These are phyloP conservation scores for Volvox carteri DNA, from an alignment of 163 green algal species.

Conservation along the genomic window DNA sequence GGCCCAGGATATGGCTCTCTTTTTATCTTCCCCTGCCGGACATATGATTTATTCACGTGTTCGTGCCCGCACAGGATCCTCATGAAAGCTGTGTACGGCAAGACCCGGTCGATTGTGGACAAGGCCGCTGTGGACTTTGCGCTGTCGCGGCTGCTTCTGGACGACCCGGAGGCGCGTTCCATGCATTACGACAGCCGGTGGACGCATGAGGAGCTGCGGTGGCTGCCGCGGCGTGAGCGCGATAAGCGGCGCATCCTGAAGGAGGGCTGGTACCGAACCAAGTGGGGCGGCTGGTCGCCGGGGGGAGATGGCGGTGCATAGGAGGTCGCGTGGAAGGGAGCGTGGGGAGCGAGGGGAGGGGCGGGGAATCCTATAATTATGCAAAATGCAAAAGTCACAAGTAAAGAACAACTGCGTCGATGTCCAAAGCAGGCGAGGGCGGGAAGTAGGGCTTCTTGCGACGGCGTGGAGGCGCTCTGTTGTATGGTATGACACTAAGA, in stretches of 20 bases:
- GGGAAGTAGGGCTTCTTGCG: too few species aligned
- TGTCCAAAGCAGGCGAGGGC: too few species aligned
- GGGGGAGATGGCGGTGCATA: background rate
- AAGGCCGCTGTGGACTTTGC: conserved; percentile 76
- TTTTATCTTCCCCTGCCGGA: too few species aligned
- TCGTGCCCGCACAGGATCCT: conserved; percentile 2
- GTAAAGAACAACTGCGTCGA: too few species aligned
- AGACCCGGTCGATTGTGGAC: conserved; percentile 68
- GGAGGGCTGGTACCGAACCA: conserved; percentile 66
- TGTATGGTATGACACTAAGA: too few species aligned
- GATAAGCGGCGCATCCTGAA: conserved; percentile 76
- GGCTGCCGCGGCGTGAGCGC: conserved; percentile 71
- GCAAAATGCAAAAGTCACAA: too few species aligned
- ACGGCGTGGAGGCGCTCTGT: too few species aligned
- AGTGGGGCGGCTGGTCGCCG: conserved; percentile 69
- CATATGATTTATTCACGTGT: too few species aligned
- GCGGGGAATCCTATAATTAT: too few species aligned
- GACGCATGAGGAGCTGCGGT: conserved; percentile 74
- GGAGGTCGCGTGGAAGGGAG: too few species aligned
- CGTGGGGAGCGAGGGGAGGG: too few species aligned
- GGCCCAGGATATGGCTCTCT: too few species aligned
- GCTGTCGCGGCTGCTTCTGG: conserved; percentile 63
- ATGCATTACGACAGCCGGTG: conserved; percentile 67
- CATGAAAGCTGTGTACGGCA: conserved; percentile 69
- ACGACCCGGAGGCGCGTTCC: conserved; percentile 51